These are phyloP conservation scores for Tylopilus orsonianus DNA, from an alignment of 1,284 basidiomycete genomes.

Conservation along the genomic window DNA sequence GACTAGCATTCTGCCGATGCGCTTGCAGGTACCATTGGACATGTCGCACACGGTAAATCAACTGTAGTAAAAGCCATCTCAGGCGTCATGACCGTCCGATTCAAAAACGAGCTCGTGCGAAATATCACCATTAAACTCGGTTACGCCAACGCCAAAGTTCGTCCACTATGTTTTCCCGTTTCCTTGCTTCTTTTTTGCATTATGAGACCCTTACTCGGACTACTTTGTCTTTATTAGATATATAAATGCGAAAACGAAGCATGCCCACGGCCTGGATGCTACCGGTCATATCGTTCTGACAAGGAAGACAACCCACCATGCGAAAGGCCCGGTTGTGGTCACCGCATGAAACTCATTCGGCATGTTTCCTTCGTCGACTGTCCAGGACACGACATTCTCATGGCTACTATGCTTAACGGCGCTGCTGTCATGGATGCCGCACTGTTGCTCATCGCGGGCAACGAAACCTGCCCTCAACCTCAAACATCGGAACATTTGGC, in stretches of 20 bases:
- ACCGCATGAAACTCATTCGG: conserved; percentile 87
- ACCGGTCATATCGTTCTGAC: conserved; percentile 89
- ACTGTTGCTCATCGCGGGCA: conserved; percentile 91
- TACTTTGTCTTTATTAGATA: conserved; percentile 56
- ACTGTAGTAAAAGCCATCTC: conserved; percentile 99
- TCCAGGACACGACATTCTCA: conserved; percentile 94
- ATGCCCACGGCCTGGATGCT: conserved; percentile 92
- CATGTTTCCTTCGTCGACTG: conserved; percentile 98
- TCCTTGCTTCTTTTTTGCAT: not conserved
- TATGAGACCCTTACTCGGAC: conserved; percentile 13
- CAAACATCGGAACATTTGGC: conserved; percentile 99
- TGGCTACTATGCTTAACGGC: conserved; percentile 99
- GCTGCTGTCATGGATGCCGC: conserved; percentile 99
- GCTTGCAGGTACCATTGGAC: conserved; percentile 82
- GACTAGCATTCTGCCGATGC: conserved; percentile 4
- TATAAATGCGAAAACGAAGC: conserved; percentile 96
- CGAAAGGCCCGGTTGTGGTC: conserved; percentile 89
- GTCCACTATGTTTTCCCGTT: conserved; percentile 21
- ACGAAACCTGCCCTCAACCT: conserved; percentile 98
- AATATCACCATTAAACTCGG: conserved; percentile 99
- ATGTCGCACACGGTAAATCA: conserved; percentile 98
- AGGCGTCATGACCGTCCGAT: conserved; percentile 97
- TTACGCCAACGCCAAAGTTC: conserved; percentile 96
- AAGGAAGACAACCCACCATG: conserved; percentile 95
- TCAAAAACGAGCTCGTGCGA: conserved; percentile 97